Conservation (phyloP, 2,329 filamentous ascomycete species). For the Xylariaceae sp. region DNA sequence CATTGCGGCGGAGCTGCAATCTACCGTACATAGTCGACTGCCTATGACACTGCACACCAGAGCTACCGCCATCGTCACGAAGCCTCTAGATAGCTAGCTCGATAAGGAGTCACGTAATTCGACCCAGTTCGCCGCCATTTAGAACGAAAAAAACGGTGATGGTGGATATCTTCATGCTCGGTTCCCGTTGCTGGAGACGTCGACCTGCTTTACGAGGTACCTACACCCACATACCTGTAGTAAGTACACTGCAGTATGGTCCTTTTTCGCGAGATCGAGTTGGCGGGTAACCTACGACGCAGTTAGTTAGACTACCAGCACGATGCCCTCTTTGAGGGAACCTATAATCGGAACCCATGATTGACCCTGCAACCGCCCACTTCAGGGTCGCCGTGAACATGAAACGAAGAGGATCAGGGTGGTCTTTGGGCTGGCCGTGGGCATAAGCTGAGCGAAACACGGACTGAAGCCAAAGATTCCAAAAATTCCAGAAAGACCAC, state of each 20-base stretch:
- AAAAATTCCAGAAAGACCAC: conserved; percentile 2
- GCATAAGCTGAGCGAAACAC: conserved; percentile 10
- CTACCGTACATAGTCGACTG: neutral
- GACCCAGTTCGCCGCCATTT: neutral
- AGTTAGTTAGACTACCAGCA: neutral
- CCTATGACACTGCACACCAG: neutral
- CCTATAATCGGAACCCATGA: neutral
- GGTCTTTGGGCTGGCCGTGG: conserved; percentile 12
- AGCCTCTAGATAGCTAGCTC: neutral
- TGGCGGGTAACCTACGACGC: neutral
- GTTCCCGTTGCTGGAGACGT: neutral
- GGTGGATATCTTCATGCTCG: conserved; percentile 3
- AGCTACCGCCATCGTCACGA: no score
- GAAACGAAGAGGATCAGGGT: conserved; percentile 18
- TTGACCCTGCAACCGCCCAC: conserved; percentile 6
- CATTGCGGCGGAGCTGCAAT: conserved; percentile 26
- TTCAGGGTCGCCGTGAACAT: conserved; percentile 12
- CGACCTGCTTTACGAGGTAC: neutral
- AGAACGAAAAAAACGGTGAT: conserved; percentile 2
- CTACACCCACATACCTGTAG: neutral
- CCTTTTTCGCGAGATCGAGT: neutral
- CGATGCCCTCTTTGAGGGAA: conserved; percentile 9
- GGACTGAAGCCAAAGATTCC: conserved; percentile 1
- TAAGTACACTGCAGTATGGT: neutral
- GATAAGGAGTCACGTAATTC: neutral